These are phyloP conservation scores for Magnolia changhungtana DNA, from an alignment of 164 flowering plant species.

Conservation along the genomic window DNA sequence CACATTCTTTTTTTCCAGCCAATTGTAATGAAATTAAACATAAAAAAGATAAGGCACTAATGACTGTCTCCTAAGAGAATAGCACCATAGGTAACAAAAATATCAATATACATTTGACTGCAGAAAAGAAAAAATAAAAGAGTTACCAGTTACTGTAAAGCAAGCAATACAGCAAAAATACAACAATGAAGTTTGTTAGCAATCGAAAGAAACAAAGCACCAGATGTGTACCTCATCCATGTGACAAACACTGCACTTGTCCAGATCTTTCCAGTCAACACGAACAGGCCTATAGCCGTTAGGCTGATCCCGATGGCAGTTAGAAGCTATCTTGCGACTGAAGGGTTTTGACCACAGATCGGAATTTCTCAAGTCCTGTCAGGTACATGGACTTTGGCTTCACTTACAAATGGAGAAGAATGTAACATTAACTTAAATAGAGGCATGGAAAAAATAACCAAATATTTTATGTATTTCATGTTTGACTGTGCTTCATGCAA, in stretches of 20 bases:
- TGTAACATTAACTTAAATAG: too few relatives aligned
- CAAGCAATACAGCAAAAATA: neutral
- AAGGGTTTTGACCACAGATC: conserved; percentile 29
- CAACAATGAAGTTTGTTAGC: neutral
- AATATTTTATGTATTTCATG: too few relatives aligned
- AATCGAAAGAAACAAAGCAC: conserved; percentile 3
- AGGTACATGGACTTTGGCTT: neutral
- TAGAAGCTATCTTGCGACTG: conserved; percentile 31
- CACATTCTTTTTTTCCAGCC: neutral
- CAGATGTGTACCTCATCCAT: conserved; percentile 88
- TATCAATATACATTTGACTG: neutral
- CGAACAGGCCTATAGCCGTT: conserved; percentile 76
- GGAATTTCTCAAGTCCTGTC: neutral
- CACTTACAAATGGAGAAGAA: neutral
- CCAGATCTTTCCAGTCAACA: conserved; percentile 92
- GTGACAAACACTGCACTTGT: conserved; percentile 94
- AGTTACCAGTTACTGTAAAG: neutral
- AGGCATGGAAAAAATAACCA: too few relatives aligned
- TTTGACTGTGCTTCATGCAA: too few relatives aligned
- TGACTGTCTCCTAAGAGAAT: neutral
- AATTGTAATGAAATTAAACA: neutral
- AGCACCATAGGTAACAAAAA: neutral
- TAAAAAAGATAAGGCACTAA: neutral
- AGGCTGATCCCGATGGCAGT: conserved; percentile 39
- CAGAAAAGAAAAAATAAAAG: neutral